Evolutionary conservation across 352 stramenopile species (phyloP).

Genomic region (Phytophthora pluvialis): DNA sequence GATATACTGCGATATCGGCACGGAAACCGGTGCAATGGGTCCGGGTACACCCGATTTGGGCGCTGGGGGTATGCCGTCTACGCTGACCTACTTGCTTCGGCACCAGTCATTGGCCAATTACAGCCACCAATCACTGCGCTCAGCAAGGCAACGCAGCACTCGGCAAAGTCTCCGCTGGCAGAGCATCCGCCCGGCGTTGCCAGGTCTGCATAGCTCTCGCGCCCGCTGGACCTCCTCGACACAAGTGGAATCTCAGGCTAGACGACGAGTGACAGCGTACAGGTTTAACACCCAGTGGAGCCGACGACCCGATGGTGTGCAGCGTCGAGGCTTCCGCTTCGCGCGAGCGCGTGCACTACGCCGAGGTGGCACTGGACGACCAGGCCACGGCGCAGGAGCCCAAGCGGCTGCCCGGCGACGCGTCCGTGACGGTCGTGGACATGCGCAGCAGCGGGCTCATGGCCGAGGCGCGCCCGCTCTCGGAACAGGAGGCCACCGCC

Average conservation of each 20-base stretch:
- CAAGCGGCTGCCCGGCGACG: constrained; percentile 34
- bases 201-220: constrained; percentile 11
- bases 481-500: constrained; percentile 13
- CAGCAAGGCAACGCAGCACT: constrained; percentile 19
- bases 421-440: constrained; percentile 38
- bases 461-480: constrained; percentile 16
- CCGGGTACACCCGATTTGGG: neutral
- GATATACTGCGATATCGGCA: neutral
- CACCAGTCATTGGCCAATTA: constrained; percentile 30
- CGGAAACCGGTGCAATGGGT: neutral
- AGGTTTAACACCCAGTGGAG: neutral
- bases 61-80: neutral
- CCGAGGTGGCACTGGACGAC: constrained; percentile 63
- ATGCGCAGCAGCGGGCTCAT: constrained; percentile 29
- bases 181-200: constrained; percentile 1
- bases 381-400: constrained; percentile 27
- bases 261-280: neutral
- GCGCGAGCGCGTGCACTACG: constrained; percentile 50
- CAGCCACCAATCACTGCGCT: constrained; percentile 24
- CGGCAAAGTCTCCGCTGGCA: constrained; percentile 5
- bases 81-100: constrained; percentile 9
- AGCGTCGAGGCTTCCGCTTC: constrained; percentile 42
- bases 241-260: constrained; percentile 37
- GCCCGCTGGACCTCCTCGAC: constrained; percentile 7
- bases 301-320: constrained; percentile 45